These are phyloP conservation scores for Blastobotrys persicus DNA, from an alignment of 1,139 yeast genomes.

Conservation along the genomic window DNA sequence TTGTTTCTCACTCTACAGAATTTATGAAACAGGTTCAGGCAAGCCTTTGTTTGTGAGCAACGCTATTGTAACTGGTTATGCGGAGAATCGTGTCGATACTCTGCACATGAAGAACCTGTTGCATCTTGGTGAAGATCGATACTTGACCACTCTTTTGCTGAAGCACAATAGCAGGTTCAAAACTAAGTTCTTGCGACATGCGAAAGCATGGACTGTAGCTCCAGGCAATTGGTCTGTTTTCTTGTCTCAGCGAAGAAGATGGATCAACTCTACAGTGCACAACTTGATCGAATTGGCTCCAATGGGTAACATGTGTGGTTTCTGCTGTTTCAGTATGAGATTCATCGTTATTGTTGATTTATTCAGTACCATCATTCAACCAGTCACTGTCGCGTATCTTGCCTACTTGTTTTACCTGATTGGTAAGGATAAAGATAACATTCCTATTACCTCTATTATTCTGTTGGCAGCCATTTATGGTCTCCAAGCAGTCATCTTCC, in stretches of 20 bases:
- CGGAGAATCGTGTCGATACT: constrained; percentile 42
- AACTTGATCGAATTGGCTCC: constrained; percentile 43
- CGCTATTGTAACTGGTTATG: constrained; percentile 39
- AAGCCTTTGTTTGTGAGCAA: constrained; percentile 42
- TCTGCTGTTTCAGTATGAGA: constrained; percentile 45
- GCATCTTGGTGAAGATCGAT: constrained; percentile 45
- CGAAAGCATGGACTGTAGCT: constrained; percentile 43
- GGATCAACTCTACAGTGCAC: constrained; percentile 47
- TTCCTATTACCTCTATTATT: constrained; percentile 42
- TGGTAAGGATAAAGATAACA: constrained; percentile 31
- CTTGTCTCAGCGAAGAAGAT: constrained; percentile 45
- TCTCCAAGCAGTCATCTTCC: constrained; percentile 41
- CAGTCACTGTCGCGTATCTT: constrained; percentile 43
- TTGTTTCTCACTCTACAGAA: constrained; percentile 42
- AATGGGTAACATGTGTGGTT: constrained; percentile 43
- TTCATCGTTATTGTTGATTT: constrained; percentile 42
- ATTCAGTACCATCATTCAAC: constrained; percentile 42
- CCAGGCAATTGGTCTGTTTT: constrained; percentile 45
- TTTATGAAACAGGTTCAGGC: constrained; percentile 39
- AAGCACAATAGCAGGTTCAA: constrained; percentile 41
- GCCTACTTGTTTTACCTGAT: constrained; percentile 41
- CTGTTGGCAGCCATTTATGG: constrained; percentile 43
- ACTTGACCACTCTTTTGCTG: constrained; percentile 41
- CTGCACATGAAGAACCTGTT: constrained; percentile 43
- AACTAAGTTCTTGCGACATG: constrained; percentile 42